Conservation (phyloP, 2,329 filamentous ascomycete genomes). For the Hysterium pulicare region DNA sequence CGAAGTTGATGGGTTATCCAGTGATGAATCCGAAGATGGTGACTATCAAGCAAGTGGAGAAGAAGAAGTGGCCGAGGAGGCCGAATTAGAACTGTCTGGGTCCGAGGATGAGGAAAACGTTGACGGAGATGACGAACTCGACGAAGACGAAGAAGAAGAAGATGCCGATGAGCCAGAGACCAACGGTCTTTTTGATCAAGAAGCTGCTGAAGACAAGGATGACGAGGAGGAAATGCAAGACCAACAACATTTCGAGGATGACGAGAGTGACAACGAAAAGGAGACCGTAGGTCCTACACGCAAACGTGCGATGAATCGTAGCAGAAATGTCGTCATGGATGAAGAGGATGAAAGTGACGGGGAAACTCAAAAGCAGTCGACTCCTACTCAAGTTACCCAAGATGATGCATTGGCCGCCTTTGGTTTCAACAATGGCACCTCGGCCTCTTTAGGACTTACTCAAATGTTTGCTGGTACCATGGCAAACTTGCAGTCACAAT, state of each 20-base stretch:
- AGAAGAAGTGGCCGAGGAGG: conserved; percentile 37
- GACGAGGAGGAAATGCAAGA: conserved; percentile 20
- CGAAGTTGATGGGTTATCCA: conserved; percentile 45
- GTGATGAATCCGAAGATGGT: conserved; percentile 57
- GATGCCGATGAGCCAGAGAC: conserved; percentile 25
- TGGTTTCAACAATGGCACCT: conserved; percentile 35
- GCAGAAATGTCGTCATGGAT: conserved; percentile 58
- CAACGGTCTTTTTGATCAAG: conserved; percentile 37
- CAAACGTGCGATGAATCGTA: conserved; percentile 51
- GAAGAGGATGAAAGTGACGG: conserved; percentile 51
- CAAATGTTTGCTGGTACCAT: conserved; percentile 91
- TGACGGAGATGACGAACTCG: conserved; percentile 30
- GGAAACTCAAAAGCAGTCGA: conserved; percentile 12
- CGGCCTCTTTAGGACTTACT: conserved; percentile 64
- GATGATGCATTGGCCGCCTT: conserved; percentile 37
- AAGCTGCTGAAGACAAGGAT: conserved; percentile 35
- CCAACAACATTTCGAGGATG: conserved; percentile 31
- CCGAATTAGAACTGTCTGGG: conserved; percentile 42
- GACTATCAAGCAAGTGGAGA: conserved; percentile 46
- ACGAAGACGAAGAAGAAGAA: conserved; percentile 29
- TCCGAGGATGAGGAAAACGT: conserved; percentile 41
- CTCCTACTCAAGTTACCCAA: conserved; percentile 15
- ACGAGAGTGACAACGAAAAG: conserved; percentile 43
- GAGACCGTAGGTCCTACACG: conserved; percentile 43
- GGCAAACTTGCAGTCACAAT: conserved; percentile 55